phyloP scores from a whole-genome alignment of 1,284 basidiomycete species.

The Pascua guehoae region DNA sequence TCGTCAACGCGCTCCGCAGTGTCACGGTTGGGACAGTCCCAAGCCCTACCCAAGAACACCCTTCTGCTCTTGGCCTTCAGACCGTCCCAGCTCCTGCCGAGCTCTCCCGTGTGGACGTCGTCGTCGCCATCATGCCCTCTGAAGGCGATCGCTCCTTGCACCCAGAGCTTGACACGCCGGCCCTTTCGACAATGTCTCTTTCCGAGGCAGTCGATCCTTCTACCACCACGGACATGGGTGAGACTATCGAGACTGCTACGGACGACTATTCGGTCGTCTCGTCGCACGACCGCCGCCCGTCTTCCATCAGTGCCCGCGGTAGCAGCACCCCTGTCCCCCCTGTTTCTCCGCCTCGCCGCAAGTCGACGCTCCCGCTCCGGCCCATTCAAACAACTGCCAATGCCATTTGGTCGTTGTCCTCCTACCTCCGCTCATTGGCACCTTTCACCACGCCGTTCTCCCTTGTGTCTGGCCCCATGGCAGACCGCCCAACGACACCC shows the following conservation, averaged over 20 bases:
- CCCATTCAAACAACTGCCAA: conserved; percentile 32
- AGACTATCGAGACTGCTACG: conserved; percentile 31
- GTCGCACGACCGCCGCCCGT: conserved; percentile 8
- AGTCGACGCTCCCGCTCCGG: conserved; percentile 21
- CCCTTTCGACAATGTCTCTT: conserved; percentile 41
- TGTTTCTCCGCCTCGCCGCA: conserved; percentile 1
- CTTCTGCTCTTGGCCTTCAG: conserved; percentile 22
- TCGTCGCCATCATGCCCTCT: conserved; percentile 19
- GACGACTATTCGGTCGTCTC: conserved; percentile 31
- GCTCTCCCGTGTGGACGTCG: conserved; percentile 33
- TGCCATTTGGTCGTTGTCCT: conserved; percentile 38
- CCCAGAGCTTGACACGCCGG: conserved; percentile 35
- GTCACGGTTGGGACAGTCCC: conserved; percentile 9
- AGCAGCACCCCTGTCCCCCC: background rate
- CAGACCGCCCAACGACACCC: too few relatives aligned
- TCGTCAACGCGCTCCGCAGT: conserved; percentile 36
- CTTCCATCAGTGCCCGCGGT: background rate
- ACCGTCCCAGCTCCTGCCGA: conserved; percentile 28
- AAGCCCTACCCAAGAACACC: too few relatives aligned
- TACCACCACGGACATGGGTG: conserved; percentile 24
- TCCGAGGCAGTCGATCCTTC: conserved; percentile 40
- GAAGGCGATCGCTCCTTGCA: conserved; percentile 11
- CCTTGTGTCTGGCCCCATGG: background rate
- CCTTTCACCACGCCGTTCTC: conserved; percentile 26
- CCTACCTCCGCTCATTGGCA: conserved; percentile 37